These are phyloP conservation scores for Penicillium psychrosexuale DNA, from an alignment of 2,329 filamentous ascomycete genomes.

Conservation along the genomic window DNA sequence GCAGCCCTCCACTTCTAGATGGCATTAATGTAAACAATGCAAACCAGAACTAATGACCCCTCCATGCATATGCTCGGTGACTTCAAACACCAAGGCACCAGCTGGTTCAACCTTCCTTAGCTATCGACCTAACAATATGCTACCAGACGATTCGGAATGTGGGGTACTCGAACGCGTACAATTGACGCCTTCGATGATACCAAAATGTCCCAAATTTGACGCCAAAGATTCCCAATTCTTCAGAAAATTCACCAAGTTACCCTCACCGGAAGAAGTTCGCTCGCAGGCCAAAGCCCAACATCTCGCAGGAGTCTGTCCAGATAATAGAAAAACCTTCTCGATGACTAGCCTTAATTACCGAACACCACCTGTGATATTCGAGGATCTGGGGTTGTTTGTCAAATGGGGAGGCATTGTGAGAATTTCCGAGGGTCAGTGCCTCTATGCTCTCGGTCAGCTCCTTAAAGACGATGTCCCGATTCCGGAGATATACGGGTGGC, in stretches of 20 bases:
- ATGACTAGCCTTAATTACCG: slow-evolving; percentile 4
- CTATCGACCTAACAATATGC: neutral
- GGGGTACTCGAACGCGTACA: neutral
- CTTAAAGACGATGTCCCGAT: slow-evolving; percentile 30
- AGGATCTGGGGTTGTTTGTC: slow-evolving; percentile 31
- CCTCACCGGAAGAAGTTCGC: slow-evolving; percentile 20
- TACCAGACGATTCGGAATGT: neutral
- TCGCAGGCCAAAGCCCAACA: slow-evolving; percentile 13
- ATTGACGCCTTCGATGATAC: slow-evolving; percentile 13
- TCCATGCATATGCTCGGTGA: no score
- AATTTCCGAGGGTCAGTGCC: slow-evolving; percentile 27
- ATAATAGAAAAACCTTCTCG: slow-evolving; percentile 10
- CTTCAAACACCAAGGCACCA: neutral
- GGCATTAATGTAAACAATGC: no score
- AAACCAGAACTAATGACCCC: no score
- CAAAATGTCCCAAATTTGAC: slow-evolving; percentile 15
- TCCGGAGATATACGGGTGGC: slow-evolving; percentile 40
- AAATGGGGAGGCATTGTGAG: slow-evolving; percentile 30
- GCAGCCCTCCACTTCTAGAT: no score
- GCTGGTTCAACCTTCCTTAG: neutral
- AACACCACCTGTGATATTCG: slow-evolving; percentile 28
- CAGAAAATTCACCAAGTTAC: slow-evolving; percentile 17
- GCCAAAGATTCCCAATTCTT: slow-evolving; percentile 22
- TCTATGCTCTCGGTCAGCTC: neutral
- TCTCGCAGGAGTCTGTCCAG: slow-evolving; percentile 12